Evolutionary conservation across 2,329 filamentous ascomycete species (phyloP), one percentile per base, ranked within the genome.

Genomic region (Neonectria neomacrospora): DNA sequence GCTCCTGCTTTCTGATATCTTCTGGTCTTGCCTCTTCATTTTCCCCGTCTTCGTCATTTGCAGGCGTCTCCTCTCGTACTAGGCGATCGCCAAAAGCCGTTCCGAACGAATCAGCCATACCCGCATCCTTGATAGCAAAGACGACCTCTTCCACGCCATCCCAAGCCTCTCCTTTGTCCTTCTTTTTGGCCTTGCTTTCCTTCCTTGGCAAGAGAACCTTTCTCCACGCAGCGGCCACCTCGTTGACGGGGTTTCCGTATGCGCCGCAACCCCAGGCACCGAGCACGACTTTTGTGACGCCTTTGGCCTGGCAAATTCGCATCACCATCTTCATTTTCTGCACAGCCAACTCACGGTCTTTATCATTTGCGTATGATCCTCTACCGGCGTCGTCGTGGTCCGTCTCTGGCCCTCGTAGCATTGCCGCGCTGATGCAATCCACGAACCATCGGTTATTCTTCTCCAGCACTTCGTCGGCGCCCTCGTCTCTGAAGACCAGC

Each of bases 191-290:
- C 10, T 59, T 67, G 5, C 45, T 52, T 2, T 64, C 67, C 6
- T 65, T 63, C 28, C 37, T 71, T 0, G 64, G 69, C n/a, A 69
- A 28, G 1, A 79, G 58, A 1, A 76, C 75, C 39, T 76, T 77
- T 12, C 73, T 71, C 76, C 88, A 91, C 1, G 84, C 81, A 18
- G 78, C 76, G 14, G 88, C 87, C 30, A 90, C 77, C 73, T 90
- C 86, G 1, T 76, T 76, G 0, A 88, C 82, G 0, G 88, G 88
- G 65, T 90, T 90, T 0, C 86, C 87, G 61, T 89, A 88, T 0
- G 86, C 86, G 3, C 88, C 88, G 63, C 87, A 90, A 0, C 88
- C 88, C 87, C 88, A 90, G 0, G 88, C 87, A 0, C 88, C 88
- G 0, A 90, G 77, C 0, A 91, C 84, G 0, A 90, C 68, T 58